phyloP scores from a whole-genome alignment of 2,329 filamentous ascomycete genomes.

The Rhinocladiella mackenziei region DNA sequence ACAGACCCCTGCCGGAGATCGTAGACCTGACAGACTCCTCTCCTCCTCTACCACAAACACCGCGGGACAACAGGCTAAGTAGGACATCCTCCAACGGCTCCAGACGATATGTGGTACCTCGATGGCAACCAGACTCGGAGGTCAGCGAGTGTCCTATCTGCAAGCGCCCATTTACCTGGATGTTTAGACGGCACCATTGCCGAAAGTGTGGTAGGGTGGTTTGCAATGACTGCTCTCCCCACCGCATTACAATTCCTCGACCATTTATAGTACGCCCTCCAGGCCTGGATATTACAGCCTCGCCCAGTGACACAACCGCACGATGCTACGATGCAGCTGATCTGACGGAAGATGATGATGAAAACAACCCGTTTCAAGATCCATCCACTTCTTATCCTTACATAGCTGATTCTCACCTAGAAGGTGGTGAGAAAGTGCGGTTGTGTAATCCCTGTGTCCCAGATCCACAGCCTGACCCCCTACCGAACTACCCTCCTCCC shows the following conservation, averaged over 20 bases:
- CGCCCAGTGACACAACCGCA: constrained; percentile 29
- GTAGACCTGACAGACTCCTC: constrained; percentile 30
- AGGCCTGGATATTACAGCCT: constrained; percentile 41
- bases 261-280: constrained; percentile 87
- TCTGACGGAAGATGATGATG: constrained; percentile 42
- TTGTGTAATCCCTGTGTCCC: constrained; percentile 71
- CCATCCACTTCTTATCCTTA: constrained; percentile 2
- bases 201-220: constrained; percentile 94
- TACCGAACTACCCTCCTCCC: constrained; percentile 9
- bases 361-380: constrained; percentile 20
- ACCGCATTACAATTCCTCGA: constrained; percentile 88
- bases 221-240: constrained; percentile 83
- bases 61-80: constrained; percentile 18
- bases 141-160: constrained; percentile 84
- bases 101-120: constrained; percentile 58
- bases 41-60: constrained; percentile 26
- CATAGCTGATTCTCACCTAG: constrained; percentile 37
- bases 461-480: constrained; percentile 59
- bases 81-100: constrained; percentile 24
- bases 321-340: constrained; percentile 47
- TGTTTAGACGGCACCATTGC: constrained; percentile 89
- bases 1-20: constrained; percentile 20
- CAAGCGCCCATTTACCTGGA: constrained; percentile 71
- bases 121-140: constrained; percentile 85
- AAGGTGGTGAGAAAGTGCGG: constrained; percentile 64